phyloP scores from a whole-genome alignment of 441 rosid species.

The Pelargonium citronellum region DNA sequence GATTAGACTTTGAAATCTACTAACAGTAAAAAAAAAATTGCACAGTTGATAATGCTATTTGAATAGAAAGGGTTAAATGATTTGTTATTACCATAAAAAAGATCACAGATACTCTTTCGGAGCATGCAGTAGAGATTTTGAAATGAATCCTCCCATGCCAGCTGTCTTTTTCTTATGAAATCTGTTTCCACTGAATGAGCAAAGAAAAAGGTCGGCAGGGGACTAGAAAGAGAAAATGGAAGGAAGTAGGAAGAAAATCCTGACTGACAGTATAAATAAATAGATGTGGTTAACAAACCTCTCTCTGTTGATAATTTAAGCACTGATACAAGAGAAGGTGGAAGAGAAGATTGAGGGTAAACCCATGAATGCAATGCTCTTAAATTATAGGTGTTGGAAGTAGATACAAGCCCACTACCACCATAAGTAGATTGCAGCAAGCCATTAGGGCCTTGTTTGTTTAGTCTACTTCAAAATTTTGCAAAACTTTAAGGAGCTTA shows the following conservation, averaged over 20 bases:
- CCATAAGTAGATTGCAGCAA: constrained; percentile 28
- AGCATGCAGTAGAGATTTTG: constrained; percentile 76
- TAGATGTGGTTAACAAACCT: constrained; percentile 45
- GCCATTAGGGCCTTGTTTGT: too few relatives aligned
- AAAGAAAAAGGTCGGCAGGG: constrained; percentile 19
- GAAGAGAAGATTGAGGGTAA: constrained; percentile 79
- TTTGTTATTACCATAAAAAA: constrained; percentile 58
- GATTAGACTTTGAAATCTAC: not conserved
- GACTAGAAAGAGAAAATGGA: constrained; percentile 14
- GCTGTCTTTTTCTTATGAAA: constrained; percentile 58
- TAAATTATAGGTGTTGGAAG: constrained; percentile 38
- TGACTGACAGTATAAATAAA: not conserved
- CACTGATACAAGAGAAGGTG: constrained; percentile 62
- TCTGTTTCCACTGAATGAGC: constrained; percentile 49
- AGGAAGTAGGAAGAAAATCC: not conserved
- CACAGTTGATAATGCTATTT: not conserved
- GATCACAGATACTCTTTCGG: constrained; percentile 61
- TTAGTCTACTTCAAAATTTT: too few relatives aligned
- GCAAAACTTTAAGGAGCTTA: too few relatives aligned
- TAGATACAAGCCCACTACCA: constrained; percentile 32
- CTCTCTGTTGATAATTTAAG: constrained; percentile 44
- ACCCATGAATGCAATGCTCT: constrained; percentile 81
- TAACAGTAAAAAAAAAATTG: not conserved
- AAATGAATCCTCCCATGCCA: constrained; percentile 86
- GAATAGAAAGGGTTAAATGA: constrained; percentile 1